Conservation (phyloP, 164 flowering plant genomes). For the Sextonia rubra region DNA sequence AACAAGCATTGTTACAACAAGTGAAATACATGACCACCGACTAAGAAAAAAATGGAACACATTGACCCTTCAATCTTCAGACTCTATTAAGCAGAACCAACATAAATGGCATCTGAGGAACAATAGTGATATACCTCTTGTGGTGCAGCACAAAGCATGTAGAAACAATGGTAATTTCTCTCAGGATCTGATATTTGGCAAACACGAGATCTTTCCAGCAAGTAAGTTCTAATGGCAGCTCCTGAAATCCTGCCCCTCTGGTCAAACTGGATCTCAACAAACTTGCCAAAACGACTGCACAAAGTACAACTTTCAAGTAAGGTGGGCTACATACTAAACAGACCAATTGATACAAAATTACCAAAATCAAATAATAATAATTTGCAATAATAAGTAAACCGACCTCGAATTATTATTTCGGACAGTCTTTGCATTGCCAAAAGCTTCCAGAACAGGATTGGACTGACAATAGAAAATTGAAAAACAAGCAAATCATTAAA, state of each 20-base stretch:
- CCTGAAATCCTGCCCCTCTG: slow-evolving; percentile 86
- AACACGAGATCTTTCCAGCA: slow-evolving; percentile 97
- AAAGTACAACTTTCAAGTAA: slow-evolving; percentile 8
- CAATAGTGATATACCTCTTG: slow-evolving; percentile 74
- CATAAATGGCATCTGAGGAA: background rate
- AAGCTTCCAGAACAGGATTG: slow-evolving; percentile 98
- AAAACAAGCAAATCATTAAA: background rate
- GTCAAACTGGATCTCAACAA: slow-evolving; percentile 98
- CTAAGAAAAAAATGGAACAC: background rate
- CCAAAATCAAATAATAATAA: background rate
- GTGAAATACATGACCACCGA: background rate
- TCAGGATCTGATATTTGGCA: slow-evolving; percentile 98
- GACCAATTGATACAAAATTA: background rate
- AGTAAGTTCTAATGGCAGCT: slow-evolving; percentile 96
- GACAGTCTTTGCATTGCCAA: slow-evolving; percentile 99
- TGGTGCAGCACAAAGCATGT: slow-evolving; percentile 99
- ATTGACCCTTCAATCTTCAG: background rate
- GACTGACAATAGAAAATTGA: slow-evolving; percentile 49
- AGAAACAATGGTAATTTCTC: slow-evolving; percentile 98
- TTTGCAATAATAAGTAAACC: background rate
- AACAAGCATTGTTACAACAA: background rate
- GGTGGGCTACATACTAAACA: background rate
- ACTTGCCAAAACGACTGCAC: slow-evolving; percentile 98
- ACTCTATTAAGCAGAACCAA: background rate
- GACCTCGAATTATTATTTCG: slow-evolving; percentile 98